Conservation (phyloP, 1,284 basidiomycete genomes). For the Ceratobasidium sp. region DNA sequence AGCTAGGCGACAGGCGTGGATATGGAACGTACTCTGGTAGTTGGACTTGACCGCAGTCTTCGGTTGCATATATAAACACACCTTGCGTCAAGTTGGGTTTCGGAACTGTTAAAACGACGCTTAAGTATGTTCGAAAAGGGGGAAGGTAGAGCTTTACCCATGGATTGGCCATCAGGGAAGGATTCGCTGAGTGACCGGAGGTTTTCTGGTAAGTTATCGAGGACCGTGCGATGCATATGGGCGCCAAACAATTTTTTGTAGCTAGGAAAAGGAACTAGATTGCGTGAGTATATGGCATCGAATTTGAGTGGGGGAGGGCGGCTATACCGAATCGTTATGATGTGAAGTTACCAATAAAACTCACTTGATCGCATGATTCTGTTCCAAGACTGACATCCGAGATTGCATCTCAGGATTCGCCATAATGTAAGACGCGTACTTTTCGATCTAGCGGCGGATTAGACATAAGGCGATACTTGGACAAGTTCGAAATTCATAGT, state of each 20-base stretch:
- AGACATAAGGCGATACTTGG: neutral
- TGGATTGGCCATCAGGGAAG: slow-evolving; percentile 70
- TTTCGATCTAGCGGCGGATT: slow-evolving; percentile 76
- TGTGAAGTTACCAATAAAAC: slow-evolving; percentile 48
- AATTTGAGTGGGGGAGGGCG: slow-evolving; percentile 67
- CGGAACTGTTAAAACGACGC: slow-evolving; percentile 65
- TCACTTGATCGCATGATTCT: slow-evolving; percentile 80
- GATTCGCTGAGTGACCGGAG: slow-evolving; percentile 82
- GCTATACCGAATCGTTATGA: too few species aligned
- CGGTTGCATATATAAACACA: slow-evolving; percentile 83
- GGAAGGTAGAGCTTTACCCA: slow-evolving; percentile 69
- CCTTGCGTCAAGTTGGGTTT: slow-evolving; percentile 79
- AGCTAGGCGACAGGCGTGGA: slow-evolving; percentile 19
- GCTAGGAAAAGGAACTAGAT: neutral
- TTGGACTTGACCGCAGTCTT: slow-evolving; percentile 75
- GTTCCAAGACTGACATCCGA: slow-evolving; percentile 81
- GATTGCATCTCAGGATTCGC: slow-evolving; percentile 75
- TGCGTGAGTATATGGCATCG: neutral
- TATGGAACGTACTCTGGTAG: slow-evolving; percentile 75
- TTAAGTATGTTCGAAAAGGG: neutral
- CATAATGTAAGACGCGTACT: slow-evolving; percentile 82
- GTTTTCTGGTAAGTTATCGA: slow-evolving; percentile 81
- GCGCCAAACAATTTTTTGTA: slow-evolving; percentile 40
- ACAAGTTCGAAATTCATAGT: slow-evolving; percentile 48
- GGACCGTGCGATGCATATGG: neutral